Conservation (phyloP, 257 asterid species). For the Nicotiana otophora region DNA sequence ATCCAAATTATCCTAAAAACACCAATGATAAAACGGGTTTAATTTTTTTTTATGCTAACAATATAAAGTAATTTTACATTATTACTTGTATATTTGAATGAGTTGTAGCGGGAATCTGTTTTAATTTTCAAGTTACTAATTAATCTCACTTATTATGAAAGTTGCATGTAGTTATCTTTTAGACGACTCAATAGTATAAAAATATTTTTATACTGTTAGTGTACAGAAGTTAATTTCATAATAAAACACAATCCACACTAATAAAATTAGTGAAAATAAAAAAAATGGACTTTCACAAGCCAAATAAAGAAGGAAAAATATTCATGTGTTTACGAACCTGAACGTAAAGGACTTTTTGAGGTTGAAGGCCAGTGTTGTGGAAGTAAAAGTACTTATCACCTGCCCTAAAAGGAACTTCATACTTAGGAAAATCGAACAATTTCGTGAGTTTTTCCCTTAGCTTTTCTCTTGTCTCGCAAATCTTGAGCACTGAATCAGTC, state of each 20-base stretch:
- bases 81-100: too few relatives aligned
- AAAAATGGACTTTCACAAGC: not conserved
- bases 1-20: conserved; percentile 65
- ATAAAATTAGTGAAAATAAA: not conserved
- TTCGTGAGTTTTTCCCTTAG: conserved; percentile 57
- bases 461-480: conserved; percentile 70
- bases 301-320: not conserved
- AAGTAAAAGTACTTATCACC: conserved; percentile 85
- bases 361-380: conserved; percentile 89
- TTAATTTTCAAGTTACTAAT: too few relatives aligned
- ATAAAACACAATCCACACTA: not conserved
- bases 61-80: too few relatives aligned
- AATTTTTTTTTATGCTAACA: too few relatives aligned
- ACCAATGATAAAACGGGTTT: not conserved
- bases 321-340: conserved; percentile 40
- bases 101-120: too few relatives aligned
- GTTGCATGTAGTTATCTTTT: too few relatives aligned
- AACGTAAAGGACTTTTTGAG: conserved; percentile 74
- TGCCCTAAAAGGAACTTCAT: conserved; percentile 72
- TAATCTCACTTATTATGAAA: too few relatives aligned
- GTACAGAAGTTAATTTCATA: too few relatives aligned
- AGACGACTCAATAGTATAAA: too few relatives aligned
- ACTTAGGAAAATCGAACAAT: conserved; percentile 69
- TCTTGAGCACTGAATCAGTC: conserved; percentile 67
- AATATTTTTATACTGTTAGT: too few relatives aligned